Conservation (phyloP, 306 rosid genomes). For the Canavalia gladiata region DNA sequence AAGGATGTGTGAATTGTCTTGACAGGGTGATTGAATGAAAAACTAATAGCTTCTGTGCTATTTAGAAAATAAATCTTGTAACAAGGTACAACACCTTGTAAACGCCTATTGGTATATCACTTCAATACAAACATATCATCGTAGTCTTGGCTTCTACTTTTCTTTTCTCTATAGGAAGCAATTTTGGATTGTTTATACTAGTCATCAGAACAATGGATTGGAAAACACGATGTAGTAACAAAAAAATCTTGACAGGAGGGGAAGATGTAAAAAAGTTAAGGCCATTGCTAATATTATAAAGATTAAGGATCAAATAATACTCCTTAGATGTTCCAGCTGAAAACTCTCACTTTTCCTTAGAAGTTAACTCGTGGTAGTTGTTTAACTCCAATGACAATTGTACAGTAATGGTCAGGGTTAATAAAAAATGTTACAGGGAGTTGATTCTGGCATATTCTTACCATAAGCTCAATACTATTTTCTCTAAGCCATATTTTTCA, state of each 20-base stretch:
- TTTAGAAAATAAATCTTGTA: neutral
- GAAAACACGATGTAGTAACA: neutral
- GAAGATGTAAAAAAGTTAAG: neutral
- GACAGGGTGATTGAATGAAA: neutral
- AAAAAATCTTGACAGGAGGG: neutral
- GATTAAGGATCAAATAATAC: neutral
- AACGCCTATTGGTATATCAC: neutral
- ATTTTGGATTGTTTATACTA: neutral
- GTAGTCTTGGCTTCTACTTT: neutral
- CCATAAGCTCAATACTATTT: conserved; percentile 2
- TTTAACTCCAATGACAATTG: neutral
- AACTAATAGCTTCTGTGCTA: neutral
- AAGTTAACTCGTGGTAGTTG: neutral
- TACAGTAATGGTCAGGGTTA: neutral
- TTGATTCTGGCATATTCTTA: neutral
- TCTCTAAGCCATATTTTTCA: neutral
- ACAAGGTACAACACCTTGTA: neutral
- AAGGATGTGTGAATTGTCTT: neutral
- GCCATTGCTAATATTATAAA: neutral
- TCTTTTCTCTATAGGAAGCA: neutral
- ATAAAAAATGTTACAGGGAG: neutral
- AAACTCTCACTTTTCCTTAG: neutral
- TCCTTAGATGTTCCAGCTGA: neutral
- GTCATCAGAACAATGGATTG: conserved; percentile 7
- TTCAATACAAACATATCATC: neutral